Base-by-base conservation (phyloP, 2,329 filamentous ascomycete genomes). In the Aspergillus awamori region DNA sequence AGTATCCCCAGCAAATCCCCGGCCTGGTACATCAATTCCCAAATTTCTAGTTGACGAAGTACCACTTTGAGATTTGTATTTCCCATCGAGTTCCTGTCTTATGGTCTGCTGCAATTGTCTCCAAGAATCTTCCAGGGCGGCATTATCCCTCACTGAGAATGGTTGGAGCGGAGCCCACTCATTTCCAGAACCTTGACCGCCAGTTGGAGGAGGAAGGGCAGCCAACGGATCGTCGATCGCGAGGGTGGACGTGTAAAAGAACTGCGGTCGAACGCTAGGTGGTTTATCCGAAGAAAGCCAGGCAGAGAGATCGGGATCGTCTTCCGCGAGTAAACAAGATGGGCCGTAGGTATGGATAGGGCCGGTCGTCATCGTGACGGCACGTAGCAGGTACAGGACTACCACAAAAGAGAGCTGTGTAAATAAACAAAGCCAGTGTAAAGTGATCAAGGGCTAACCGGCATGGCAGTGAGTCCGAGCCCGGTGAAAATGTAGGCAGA, bases 211-310 rank as follows among this genome's bases (percentile, higher is more conserved):
- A 73, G 75, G 86, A 71, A 78, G 83, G 75, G 89, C 85, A 8
- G 90, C 92, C n/a, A 96, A 83, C 24, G 92, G 92, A 71, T 97
- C 93, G 71, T 97, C 93, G 72, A 97, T 93, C 30, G 92, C 89
- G 53, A 94, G 84, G 11, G 87, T 81, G 10, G 92, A 95, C 13
- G 87, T 85, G 76, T 96, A 97, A 77, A 97, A 97, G 79, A 92
- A 97, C 65, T 92, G 91, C 22, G 89, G 84, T 33, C 83, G 82
- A 57, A 90, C 75, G 26, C 67, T 72, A 0, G 86, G 83, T 15
- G 90, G 89, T 24, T 85, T 81, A 57, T 79, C 81, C 57, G 67
- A 71, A 17, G 69, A 66, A 48, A 71, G 68, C 60, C 74, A 71
- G 48, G 72, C 69, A 43, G 71, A 62, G n/a, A 69, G 69, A 43